These are phyloP conservation scores for Pichia sp. DNA, from an alignment of 1,139 yeast species.

Conservation along the genomic window DNA sequence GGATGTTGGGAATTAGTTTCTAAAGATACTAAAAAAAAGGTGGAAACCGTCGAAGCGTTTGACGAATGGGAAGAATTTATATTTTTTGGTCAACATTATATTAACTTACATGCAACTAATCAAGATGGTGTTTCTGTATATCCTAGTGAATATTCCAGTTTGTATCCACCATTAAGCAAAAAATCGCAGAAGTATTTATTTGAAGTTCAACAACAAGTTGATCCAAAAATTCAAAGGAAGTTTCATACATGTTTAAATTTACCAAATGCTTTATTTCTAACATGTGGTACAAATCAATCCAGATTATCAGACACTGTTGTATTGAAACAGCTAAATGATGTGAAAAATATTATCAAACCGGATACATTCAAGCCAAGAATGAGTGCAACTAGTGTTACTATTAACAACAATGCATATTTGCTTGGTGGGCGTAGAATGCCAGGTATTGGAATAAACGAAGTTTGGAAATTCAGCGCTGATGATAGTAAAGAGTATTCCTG, in stretches of 20 bases:
- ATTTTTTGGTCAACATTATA: slow-evolving; percentile 70
- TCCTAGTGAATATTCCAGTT: not conserved
- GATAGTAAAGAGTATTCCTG: slow-evolving; percentile 28
- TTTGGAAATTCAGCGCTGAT: slow-evolving; percentile 30
- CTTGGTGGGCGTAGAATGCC: slow-evolving; percentile 73
- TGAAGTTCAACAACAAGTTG: slow-evolving; percentile 2
- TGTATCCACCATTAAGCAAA: slow-evolving; percentile 1
- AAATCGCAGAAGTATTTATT: not conserved
- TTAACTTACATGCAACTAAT: slow-evolving; percentile 61
- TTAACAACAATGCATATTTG: slow-evolving; percentile 33
- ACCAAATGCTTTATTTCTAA: slow-evolving; percentile 31
- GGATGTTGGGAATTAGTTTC: slow-evolving; percentile 51
- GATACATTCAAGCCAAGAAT: slow-evolving; percentile 39
- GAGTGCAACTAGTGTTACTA: slow-evolving; percentile 49
- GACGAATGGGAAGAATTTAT: slow-evolving; percentile 85
- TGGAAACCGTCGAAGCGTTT: slow-evolving; percentile 56
- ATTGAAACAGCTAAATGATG: slow-evolving; percentile 11
- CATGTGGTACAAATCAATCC: slow-evolving; percentile 54
- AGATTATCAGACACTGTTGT: slow-evolving; percentile 32
- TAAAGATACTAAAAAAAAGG: slow-evolving; percentile 35
- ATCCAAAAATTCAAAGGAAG: slow-evolving; percentile 11
- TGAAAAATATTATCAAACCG: slow-evolving; percentile 2
- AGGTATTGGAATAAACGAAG: slow-evolving; percentile 37
- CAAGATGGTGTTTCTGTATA: slow-evolving; percentile 13
- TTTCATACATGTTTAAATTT: slow-evolving; percentile 34